Conservation (phyloP, 441 rosid species). For the Adansonia rubrostipa region DNA sequence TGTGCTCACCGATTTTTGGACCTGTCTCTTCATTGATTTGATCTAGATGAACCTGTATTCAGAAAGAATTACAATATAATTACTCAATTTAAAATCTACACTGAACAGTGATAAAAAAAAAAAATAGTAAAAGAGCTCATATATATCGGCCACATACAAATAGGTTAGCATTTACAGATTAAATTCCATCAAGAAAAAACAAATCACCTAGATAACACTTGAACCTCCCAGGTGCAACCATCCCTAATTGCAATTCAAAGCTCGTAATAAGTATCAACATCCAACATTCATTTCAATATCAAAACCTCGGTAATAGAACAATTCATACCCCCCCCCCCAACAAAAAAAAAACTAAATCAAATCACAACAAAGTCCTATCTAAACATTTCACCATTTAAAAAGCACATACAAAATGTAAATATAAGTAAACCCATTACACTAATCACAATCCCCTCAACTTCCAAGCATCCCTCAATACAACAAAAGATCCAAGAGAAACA, state of each 20-base stretch:
- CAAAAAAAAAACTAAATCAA: neutral
- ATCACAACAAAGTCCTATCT: neutral
- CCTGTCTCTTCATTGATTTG: conserved; percentile 57
- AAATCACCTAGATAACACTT: neutral
- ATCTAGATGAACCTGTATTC: conserved; percentile 74
- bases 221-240: neutral
- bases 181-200: neutral
- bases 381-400: neutral
- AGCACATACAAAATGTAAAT: neutral
- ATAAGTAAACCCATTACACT: neutral
- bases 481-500: neutral
- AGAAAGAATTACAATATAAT: conserved; percentile 13
- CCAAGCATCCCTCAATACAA: conserved; percentile 16
- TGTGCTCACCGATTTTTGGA: conserved; percentile 67
- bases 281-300: neutral
- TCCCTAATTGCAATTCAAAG: neutral
- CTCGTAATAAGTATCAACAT: conserved; percentile 1
- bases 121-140: neutral
- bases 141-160: neutral
- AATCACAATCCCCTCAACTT: conserved; percentile 7
- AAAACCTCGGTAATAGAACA: neutral
- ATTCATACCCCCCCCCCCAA: neutral
- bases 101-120: neutral
- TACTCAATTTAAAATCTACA: conserved; percentile 1
- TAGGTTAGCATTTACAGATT: neutral